phyloP scores from a whole-genome alignment of 31 red algal species.

The Porphyra umbilicalis region DNA sequence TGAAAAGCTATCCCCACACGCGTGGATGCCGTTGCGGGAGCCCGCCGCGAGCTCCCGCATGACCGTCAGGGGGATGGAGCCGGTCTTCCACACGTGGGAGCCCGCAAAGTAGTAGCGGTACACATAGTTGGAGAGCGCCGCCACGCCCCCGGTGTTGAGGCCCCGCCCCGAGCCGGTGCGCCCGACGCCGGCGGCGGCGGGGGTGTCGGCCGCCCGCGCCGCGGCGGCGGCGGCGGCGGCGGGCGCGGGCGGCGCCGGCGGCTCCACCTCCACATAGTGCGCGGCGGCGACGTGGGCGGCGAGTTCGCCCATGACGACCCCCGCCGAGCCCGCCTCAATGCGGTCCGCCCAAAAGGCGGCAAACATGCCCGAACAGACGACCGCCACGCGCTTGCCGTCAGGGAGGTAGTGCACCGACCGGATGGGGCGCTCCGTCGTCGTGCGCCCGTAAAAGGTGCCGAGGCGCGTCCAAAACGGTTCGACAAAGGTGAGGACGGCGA shows the following conservation, averaged over 20 bases:
- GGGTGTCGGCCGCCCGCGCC: not conserved
- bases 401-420: not conserved
- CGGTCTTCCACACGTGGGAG: not conserved
- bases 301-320: not conserved
- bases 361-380: not conserved
- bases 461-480: conserved; percentile 1
- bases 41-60: not conserved
- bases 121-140: not conserved
- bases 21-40: not conserved
- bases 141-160: not conserved
- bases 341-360: not conserved
- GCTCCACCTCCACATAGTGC: not conserved
- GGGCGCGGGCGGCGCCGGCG: not conserved
- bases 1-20: not conserved
- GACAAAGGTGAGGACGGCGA: not conserved
- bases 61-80: not conserved
- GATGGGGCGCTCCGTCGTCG: not conserved
- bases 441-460: not conserved
- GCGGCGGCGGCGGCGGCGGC: not conserved
- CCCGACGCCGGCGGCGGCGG: not conserved
- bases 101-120: conserved; percentile 1
- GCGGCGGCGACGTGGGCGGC: not conserved
- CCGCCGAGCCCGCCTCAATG: not conserved
- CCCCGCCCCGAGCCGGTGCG: not conserved
- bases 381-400: not conserved